Evolutionary conservation across 2,329 filamentous ascomycete genomes (phyloP).

Genomic region (Cladophialophora carrionii): DNA sequence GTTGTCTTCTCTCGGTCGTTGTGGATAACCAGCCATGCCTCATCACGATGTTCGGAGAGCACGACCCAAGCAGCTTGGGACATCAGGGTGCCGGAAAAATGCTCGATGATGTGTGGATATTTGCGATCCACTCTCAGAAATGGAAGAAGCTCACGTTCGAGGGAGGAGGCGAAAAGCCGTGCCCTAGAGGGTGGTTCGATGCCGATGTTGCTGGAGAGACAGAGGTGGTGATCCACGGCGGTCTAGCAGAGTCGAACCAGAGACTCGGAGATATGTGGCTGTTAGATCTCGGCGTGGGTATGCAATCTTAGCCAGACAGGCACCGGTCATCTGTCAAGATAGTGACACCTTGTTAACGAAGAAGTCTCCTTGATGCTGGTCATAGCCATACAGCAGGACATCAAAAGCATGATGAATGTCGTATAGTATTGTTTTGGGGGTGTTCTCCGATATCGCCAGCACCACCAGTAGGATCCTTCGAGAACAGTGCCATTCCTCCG

Average conservation of each 20-base stretch:
- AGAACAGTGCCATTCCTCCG: constrained; percentile 9
- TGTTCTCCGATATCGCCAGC: constrained; percentile 5
- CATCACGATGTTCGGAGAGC: constrained; percentile 59
- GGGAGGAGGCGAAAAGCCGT: constrained; percentile 40
- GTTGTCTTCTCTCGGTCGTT: constrained; percentile 49
- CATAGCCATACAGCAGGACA: constrained; percentile 7
- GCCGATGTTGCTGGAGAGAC: constrained; percentile 49
- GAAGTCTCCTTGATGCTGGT: background rate
- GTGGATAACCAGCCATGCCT: constrained; percentile 46
- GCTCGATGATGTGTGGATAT: constrained; percentile 58
- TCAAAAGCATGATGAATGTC: constrained; percentile 2
- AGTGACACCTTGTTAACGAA: constrained; percentile 17
- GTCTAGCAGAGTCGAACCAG: constrained; percentile 57
- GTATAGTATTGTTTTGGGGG: constrained; percentile 10
- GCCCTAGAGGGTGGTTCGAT: constrained; percentile 58
- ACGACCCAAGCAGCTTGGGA: constrained; percentile 57
- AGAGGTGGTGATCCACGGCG: constrained; percentile 54
- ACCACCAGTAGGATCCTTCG: constrained; percentile 7
- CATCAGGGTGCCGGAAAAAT: constrained; percentile 62
- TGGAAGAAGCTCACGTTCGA: constrained; percentile 40
- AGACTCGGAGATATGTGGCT: constrained; percentile 57
- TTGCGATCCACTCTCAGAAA: constrained; percentile 42
- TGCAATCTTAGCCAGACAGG: background rate
- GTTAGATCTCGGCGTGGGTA: constrained; percentile 40
- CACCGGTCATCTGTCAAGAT: background rate